Percentiles rank a stretch among this genome's conserved stretches.
phyloP scores from a whole-genome alignment of 352 stramenopile species.

The Phytophthora nicotianae region DNA sequence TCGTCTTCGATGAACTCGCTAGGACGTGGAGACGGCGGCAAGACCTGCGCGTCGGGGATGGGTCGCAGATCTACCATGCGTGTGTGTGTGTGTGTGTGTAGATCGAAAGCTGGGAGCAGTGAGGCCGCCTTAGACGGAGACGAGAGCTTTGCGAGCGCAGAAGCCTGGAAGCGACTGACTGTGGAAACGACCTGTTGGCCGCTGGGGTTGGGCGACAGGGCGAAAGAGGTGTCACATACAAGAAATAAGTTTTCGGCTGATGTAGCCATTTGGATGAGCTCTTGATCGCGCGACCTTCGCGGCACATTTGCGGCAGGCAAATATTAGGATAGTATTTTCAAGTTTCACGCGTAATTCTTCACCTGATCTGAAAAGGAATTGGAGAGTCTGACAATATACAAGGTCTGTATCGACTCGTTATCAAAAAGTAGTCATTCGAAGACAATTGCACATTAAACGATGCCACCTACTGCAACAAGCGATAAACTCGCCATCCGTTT shows the following conservation, averaged over 20 bases:
- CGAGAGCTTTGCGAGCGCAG: not conserved
- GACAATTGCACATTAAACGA: too few relatives aligned
- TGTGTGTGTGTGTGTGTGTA: not conserved
- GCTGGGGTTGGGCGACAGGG: conserved; percentile 11
- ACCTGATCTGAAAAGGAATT: too few relatives aligned
- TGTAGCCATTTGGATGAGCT: conserved; percentile 8
- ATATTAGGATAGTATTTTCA: too few relatives aligned
- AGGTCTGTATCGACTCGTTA: too few relatives aligned
- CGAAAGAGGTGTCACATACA: conserved; percentile 1
- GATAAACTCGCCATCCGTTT: not conserved
- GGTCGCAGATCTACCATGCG: conserved; percentile 24
- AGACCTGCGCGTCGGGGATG: conserved; percentile 2
- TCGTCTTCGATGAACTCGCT: conserved; percentile 36
- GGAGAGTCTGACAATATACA: too few relatives aligned
- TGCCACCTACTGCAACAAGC: not conserved
- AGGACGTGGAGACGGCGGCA: conserved; percentile 1
- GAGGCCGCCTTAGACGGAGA: not conserved
- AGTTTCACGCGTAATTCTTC: too few relatives aligned
- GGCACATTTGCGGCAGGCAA: conserved; percentile 2
- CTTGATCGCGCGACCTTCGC: conserved; percentile 6
- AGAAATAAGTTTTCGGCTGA: not conserved
- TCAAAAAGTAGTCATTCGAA: too few relatives aligned
- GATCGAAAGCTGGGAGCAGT: not conserved
- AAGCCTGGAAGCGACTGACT: conserved; percentile 3
- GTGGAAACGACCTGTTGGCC: conserved; percentile 1